Conservation (phyloP, 495 filamentous ascomycete species). For the Hypoxylon fuscum region DNA sequence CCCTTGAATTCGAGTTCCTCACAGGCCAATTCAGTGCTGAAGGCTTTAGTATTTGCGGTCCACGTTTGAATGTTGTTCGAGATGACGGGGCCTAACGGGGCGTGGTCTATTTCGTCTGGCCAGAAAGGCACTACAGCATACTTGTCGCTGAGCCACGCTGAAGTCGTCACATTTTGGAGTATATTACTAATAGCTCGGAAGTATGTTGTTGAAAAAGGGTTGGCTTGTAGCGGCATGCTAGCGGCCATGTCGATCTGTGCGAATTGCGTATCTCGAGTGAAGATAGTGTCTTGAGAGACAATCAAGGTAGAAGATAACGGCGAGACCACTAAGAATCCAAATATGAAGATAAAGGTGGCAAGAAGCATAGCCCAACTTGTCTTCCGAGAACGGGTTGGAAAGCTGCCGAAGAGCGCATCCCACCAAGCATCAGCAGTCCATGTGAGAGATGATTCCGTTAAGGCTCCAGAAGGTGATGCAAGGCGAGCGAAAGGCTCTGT, state of each 20-base stretch:
- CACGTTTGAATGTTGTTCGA: constrained; percentile 37
- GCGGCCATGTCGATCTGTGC: constrained; percentile 25
- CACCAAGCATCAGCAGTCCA: constrained; percentile 42
- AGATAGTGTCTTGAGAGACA: constrained; percentile 30
- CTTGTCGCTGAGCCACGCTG: constrained; percentile 51
- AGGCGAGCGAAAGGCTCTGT: constrained; percentile 49
- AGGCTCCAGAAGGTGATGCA: constrained; percentile 40
- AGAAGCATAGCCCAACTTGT: constrained; percentile 45
- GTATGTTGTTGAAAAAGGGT: constrained; percentile 23
- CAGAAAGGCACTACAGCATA: constrained; percentile 52
- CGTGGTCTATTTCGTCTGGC: constrained; percentile 36
- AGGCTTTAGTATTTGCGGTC: constrained; percentile 48
- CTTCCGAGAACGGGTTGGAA: constrained; percentile 25
- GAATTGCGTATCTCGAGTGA: constrained; percentile 38
- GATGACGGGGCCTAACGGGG: constrained; percentile 40
- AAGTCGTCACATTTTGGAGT: constrained; percentile 49
- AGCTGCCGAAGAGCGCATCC: constrained; percentile 37
- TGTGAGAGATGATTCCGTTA: constrained; percentile 39
- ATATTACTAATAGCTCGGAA: constrained; percentile 49
- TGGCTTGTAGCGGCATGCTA: constrained; percentile 26
- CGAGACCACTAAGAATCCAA: constrained; percentile 47
- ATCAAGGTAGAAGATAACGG: constrained; percentile 49
- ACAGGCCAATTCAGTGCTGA: constrained; percentile 43
- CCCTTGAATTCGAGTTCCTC: constrained; percentile 29
- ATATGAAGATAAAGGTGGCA: constrained; percentile 43